Evolutionary conservation across 345 rosid genomes (phyloP).

Genomic region (Eucalyptus erythrocorys): DNA sequence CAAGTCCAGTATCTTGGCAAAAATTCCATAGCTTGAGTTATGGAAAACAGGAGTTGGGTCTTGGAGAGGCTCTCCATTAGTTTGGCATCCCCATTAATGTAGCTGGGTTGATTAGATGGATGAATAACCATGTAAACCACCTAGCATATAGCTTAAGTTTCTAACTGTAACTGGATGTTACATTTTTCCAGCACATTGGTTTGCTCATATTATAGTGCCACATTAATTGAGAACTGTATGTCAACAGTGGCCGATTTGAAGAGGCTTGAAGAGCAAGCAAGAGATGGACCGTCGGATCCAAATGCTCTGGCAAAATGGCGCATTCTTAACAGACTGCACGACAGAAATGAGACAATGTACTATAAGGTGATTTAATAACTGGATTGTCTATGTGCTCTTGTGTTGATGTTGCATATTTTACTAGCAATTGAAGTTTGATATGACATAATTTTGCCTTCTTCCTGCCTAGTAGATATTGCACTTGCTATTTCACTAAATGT

Average conservation of each 20-base stretch:
- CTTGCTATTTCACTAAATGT: background rate
- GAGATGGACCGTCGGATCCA: slow-evolving; percentile 95
- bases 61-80: background rate
- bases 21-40: background rate
- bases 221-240: background rate
- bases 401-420: background rate
- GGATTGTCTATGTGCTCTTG: background rate
- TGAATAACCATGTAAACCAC: background rate
- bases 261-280: slow-evolving; percentile 85
- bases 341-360: slow-evolving; percentile 96
- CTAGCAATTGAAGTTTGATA: background rate
- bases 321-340: slow-evolving; percentile 88
- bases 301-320: slow-evolving; percentile 94
- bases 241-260: slow-evolving; percentile 76
- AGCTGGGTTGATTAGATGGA: background rate
- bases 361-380: slow-evolving; percentile 34
- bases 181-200: background rate
- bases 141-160: background rate
- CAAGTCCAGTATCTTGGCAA: background rate
- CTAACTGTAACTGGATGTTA: background rate
- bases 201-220: background rate
- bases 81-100: background rate
- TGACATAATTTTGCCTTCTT: background rate
- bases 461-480: background rate
- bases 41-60: background rate